phyloP scores from a whole-genome alignment of 2,329 filamentous ascomycete species.

The Sphaceloma murrayae region DNA sequence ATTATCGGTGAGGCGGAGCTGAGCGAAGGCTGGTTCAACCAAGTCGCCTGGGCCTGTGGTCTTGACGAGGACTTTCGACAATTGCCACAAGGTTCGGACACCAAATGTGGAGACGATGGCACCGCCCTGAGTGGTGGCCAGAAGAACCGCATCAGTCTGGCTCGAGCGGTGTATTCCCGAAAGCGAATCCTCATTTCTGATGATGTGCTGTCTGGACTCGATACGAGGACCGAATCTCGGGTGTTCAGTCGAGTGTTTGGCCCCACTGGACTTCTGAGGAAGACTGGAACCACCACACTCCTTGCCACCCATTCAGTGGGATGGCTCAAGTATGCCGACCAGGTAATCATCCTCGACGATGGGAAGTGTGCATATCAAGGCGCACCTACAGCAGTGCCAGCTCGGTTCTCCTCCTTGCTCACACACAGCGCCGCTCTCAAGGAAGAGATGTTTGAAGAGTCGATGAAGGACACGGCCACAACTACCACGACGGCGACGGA shows the following conservation, averaged over 20 bases:
- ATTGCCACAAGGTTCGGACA: conserved; percentile 65
- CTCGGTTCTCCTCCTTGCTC: background rate
- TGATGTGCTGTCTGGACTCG: conserved; percentile 69
- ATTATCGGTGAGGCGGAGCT: conserved; percentile 67
- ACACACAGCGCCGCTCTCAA: conserved; percentile 1
- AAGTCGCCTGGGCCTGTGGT: conserved; percentile 63
- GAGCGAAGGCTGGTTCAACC: conserved; percentile 58
- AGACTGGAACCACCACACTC: conserved; percentile 33
- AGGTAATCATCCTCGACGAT: conserved; percentile 29
- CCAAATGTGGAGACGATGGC: conserved; percentile 75
- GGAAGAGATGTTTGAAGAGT: conserved; percentile 1
- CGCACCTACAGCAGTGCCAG: background rate
- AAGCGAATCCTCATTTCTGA: conserved; percentile 69
- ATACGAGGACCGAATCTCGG: conserved; percentile 43
- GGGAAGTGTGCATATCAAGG: conserved; percentile 15
- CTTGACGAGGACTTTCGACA: conserved; percentile 67
- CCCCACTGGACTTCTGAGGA: conserved; percentile 34
- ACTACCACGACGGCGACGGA: background rate
- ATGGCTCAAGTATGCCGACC: conserved; percentile 32
- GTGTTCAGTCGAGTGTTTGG: conserved; percentile 39
- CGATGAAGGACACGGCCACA: background rate
- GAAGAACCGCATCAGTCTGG: conserved; percentile 72
- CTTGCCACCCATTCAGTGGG: conserved; percentile 36
- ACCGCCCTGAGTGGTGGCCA: conserved; percentile 79
- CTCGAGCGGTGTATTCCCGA: conserved; percentile 68